phyloP scores from a whole-genome alignment of 2,329 filamentous ascomycete species.

The Epichloe bromicola region DNA sequence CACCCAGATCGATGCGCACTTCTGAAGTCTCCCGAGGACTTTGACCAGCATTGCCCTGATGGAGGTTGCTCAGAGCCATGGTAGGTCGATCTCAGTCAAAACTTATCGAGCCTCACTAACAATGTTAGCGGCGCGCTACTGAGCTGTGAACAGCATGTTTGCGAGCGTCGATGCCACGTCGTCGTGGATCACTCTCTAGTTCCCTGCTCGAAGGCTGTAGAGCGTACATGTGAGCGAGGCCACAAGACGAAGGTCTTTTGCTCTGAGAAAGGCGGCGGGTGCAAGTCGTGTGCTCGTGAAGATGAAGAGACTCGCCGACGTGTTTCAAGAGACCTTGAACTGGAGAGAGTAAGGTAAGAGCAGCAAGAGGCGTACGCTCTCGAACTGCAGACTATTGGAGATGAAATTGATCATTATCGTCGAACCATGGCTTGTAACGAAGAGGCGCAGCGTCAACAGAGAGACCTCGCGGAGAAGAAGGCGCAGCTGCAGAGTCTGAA shows the following conservation, averaged over 20 bases:
- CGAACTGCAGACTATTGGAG: constrained; percentile 35
- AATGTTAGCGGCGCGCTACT: constrained; percentile 36
- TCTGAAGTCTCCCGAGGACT: constrained; percentile 39
- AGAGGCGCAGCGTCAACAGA: constrained; percentile 23
- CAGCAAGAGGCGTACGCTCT: constrained; percentile 31
- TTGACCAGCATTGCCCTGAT: constrained; percentile 50
- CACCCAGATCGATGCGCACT: constrained; percentile 38
- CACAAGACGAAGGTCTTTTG: constrained; percentile 40
- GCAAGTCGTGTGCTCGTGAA: constrained; percentile 39
- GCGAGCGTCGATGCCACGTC: constrained; percentile 49
- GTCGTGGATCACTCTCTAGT: constrained; percentile 42
- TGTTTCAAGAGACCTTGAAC: constrained; percentile 30
- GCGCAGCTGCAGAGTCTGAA: constrained; percentile 15
- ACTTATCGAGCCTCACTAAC: no score
- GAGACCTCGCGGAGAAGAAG: constrained; percentile 26
- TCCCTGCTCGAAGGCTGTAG: constrained; percentile 23
- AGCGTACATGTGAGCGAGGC: constrained; percentile 32
- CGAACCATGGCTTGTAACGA: no score
- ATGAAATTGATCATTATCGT: constrained; percentile 37
- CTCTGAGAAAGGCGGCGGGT: constrained; percentile 24
- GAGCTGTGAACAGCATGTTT: constrained; percentile 45
- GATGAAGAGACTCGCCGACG: constrained; percentile 30
- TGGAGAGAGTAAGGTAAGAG: constrained; percentile 34
- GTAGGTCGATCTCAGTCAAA: no score
- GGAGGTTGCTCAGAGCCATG: constrained; percentile 47